Conservation (phyloP, 345 rosid genomes). For the Camelina sativa region DNA sequence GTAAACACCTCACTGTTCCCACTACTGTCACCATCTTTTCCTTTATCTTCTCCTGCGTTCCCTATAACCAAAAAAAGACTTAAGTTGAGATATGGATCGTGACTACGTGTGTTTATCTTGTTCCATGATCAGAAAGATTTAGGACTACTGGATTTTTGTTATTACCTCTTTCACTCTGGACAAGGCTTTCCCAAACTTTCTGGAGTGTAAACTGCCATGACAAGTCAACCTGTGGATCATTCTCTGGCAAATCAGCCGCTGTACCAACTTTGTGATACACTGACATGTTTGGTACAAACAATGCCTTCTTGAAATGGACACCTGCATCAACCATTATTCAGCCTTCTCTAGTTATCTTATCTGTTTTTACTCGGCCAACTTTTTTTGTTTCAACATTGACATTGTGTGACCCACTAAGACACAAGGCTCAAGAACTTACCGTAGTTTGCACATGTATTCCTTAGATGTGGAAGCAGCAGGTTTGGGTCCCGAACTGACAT, state of each 20-base stretch:
- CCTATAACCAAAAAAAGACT: slow-evolving; percentile 5
- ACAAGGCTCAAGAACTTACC: slow-evolving; percentile 49
- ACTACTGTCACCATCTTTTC: slow-evolving; percentile 48
- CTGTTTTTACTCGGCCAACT: background rate
- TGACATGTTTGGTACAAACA: slow-evolving; percentile 92
- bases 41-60: slow-evolving; percentile 45
- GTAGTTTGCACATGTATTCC: slow-evolving; percentile 55
- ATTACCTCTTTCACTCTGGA: slow-evolving; percentile 52
- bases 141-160: background rate
- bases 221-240: slow-evolving; percentile 74
- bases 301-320: slow-evolving; percentile 82
- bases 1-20: slow-evolving; percentile 80
- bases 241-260: slow-evolving; percentile 50
- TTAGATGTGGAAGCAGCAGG: slow-evolving; percentile 66
- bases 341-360: slow-evolving; percentile 9
- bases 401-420: background rate
- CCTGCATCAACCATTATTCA: slow-evolving; percentile 52
- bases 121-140: slow-evolving; percentile 9
- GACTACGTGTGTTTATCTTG: background rate
- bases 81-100: slow-evolving; percentile 5
- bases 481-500: slow-evolving; percentile 82
- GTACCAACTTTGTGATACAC: slow-evolving; percentile 86
- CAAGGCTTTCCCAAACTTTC: slow-evolving; percentile 84
- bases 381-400: slow-evolving; percentile 2
- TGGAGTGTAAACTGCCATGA: slow-evolving; percentile 91